Evolutionary conservation across 148 eudicot genomes (phyloP), one percentile per base, ranked within the genome.

Genomic region (Diospyros lotus): DNA sequence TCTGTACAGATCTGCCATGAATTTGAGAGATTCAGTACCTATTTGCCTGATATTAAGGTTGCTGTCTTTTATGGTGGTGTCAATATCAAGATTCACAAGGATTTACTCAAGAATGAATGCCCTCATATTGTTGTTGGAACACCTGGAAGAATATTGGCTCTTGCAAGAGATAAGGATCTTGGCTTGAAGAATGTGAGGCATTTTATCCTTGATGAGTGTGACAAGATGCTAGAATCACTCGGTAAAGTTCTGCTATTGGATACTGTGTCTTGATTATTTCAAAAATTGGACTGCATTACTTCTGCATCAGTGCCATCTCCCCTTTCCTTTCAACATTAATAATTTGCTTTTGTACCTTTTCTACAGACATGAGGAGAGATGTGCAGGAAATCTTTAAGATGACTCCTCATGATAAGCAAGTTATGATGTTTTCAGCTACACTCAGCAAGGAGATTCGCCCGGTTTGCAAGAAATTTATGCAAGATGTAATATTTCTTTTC

Each of bases 111-210:
- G 76, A 84, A 84, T 79, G 90, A 87, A 69, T 87, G 90, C 77
- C 90, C 90, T 68, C 87, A 87, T 73, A 80, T 87, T 82, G 90
- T 87, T n/a, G 90, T 87, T 78, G 90, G 90, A 55, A 87, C 90
- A 1, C 90, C 90, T 56, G 87, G 90, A 44, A 82, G 90, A 66
- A 66, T 87, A 39, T 73, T 87, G 76, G 90, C 79, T 39, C 82
- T 87, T 44, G 86, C 87, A 39, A 80, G 90, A 68, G 90, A 84
- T 8, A 87, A 87, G 75, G 87, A 84, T n/a, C 86, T 87, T 38
- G 80, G 81, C 28, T 51, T 87, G 60, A 84, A 73, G 75, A 87
- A 87, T 51, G 90, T 87, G 81, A 87, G 90, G 84, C 90, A 87
- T 80, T 87, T 87, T 75, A 84, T 87, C 28, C 86, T 87, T 62